phyloP scores from a whole-genome alignment of 176 grass and related monocot genomes.

The Cenchrus purpureus region DNA sequence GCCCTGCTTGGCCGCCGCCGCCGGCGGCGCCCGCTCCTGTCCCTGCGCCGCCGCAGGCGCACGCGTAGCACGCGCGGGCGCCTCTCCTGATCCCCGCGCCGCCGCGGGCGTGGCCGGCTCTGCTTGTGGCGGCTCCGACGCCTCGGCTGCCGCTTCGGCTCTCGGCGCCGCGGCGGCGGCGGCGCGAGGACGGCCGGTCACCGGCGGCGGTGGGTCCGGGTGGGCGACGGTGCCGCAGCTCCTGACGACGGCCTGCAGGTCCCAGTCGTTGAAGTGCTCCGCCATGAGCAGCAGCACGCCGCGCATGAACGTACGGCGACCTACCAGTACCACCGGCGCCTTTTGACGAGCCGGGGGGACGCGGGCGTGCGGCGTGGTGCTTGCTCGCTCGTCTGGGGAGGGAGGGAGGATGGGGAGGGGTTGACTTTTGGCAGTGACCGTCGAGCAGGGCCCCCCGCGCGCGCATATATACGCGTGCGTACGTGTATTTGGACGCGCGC shows the following conservation, averaged over 20 bases:
- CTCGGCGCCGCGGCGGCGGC: background rate
- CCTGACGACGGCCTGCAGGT: conserved; percentile 89
- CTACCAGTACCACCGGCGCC: background rate
- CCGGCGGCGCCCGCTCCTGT: background rate
- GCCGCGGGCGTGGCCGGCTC: background rate
- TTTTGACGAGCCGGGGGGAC: conserved; percentile 29
- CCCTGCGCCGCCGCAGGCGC: background rate
- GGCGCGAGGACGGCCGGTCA: background rate
- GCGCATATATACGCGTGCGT: conserved; percentile 49
- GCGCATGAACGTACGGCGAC: conserved; percentile 35
- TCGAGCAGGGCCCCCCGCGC: background rate
- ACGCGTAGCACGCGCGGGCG: background rate
- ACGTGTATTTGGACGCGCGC: conserved; percentile 6
- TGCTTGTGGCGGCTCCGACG: background rate
- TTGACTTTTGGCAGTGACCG: conserved; percentile 42
- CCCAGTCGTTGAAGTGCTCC: conserved; percentile 88
- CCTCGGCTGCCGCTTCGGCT: background rate
- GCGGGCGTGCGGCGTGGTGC: conserved; percentile 33
- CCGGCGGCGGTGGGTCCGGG: background rate
- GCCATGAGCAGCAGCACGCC: conserved; percentile 38
- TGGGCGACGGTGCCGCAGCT: conserved; percentile 57
- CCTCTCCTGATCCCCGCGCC: background rate
- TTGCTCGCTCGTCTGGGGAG: conserved; percentile 12
- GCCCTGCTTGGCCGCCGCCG: background rate
- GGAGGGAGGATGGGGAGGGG: background rate